Conservation (phyloP, 176 grass and related monocot genomes). For the Triticum dicoccoides region DNA sequence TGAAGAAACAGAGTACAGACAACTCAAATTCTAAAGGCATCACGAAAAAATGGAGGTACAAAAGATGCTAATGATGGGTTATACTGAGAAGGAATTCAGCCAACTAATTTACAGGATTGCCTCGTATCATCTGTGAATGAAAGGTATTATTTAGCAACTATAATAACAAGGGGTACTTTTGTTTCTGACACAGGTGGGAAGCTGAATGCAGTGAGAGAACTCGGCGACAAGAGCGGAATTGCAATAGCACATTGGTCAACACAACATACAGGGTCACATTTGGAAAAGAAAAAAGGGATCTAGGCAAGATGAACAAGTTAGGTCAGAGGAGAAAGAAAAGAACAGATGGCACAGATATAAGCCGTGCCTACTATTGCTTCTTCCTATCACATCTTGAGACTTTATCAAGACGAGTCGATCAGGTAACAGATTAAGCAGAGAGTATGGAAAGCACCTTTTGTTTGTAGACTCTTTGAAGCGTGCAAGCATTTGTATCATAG, state of each 20-base stretch:
- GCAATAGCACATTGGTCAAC: not conserved
- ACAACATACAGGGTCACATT: not conserved
- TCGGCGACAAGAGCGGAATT: not conserved
- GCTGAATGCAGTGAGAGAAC: slow-evolving; percentile 10
- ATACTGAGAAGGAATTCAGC: not conserved
- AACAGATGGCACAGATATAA: not conserved
- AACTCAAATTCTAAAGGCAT: slow-evolving; percentile 19
- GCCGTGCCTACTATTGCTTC: not conserved
- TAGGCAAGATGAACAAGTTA: slow-evolving; percentile 9
- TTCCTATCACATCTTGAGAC: not conserved
- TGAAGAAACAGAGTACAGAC: slow-evolving; percentile 13
- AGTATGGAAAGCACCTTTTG: slow-evolving; percentile 46
- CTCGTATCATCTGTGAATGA: not conserved
- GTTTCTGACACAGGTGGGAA: not conserved
- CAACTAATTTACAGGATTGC: slow-evolving; percentile 16
- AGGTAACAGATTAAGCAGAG: slow-evolving; percentile 4
- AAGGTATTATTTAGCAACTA: not conserved
- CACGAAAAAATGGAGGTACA: slow-evolving; percentile 8
- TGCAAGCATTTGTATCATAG: slow-evolving; percentile 90
- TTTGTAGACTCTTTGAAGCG: slow-evolving; percentile 92
- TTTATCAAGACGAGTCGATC: not conserved
- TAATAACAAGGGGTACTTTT: not conserved
- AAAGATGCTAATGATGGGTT: not conserved
- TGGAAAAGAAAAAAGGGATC: not conserved
- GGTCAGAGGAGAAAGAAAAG: not conserved